Evolutionary conservation across 129 eudicot species (phyloP), one percentile per base, ranked within the genome.

Genomic region (Tagetes erecta): DNA sequence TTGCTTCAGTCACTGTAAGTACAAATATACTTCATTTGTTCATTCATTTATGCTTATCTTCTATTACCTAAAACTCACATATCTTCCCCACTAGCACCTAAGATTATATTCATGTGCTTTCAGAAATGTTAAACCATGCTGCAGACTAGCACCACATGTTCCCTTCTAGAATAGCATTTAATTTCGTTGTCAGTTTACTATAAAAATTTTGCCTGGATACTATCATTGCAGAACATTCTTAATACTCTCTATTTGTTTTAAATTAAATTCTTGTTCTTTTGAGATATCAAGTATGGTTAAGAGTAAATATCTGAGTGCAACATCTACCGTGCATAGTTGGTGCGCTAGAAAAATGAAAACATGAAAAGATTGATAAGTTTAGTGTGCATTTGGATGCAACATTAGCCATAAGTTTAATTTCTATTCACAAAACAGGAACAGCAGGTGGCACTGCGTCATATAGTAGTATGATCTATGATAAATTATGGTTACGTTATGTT

Each of bases 1-100:
- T 93, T 71, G 83, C 88, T 76, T 93, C 98, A 52, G 79, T 90
- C 64, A 85, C 96, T 64, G 98, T 93, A 80, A 87, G 98, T 86
- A 56, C 66, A 63, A 3, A 13, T 59, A 55, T 64, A n/a, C 75
- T 68, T 36, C 64, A 69, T 46, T 50, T 69, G 6, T 37, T 9
- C 13, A 72, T 68, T 36, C 64, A 69, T 46, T 50, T 69, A 9
- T 37, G 14, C 13, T 51, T 60, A 33, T 56, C 70, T 41, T 35
- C 74, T 44, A 31, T 75, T 20, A 63, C 34, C 72, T 27, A 31
- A 30, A 67, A 50, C 34, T 27, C 33, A 55, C 27, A 20, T 20
- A 20, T 20, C 27, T 20, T 20, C 27, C 27, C 27, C 27, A 20
- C 44, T 47, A 10, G 51, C 10, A 46, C 51, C 13, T 64, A 74